Conservation (phyloP, 208 protist genomes). For the Histomonas meleagridis region DNA sequence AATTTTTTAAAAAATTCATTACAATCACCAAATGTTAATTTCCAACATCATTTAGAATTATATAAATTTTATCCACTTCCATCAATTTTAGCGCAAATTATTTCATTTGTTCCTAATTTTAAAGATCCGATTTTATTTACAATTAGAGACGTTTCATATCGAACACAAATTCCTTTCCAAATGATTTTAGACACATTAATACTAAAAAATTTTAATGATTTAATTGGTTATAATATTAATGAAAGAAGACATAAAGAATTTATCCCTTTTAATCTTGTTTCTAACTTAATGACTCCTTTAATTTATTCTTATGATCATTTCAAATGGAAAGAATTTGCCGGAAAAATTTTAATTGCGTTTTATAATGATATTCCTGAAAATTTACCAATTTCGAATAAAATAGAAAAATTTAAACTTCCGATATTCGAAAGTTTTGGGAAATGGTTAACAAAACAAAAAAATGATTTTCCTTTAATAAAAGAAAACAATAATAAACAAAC, state of each 20-base stretch:
- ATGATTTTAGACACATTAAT: background rate
- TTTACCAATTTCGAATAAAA: background rate
- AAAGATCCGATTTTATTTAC: background rate
- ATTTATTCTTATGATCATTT: background rate
- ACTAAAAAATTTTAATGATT: background rate
- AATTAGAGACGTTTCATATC: background rate
- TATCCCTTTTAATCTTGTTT: background rate
- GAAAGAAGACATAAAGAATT: constrained; percentile 5
- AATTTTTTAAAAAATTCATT: background rate
- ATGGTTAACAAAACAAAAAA: background rate
- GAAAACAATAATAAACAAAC: too few relatives aligned
- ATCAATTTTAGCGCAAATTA: background rate
- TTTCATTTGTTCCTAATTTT: background rate
- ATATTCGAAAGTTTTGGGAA: background rate
- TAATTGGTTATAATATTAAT: background rate
- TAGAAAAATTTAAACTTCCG: background rate
- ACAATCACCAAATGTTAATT: background rate
- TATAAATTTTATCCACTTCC: background rate
- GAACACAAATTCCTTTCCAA: background rate
- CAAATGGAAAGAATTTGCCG: background rate
- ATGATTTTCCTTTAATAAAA: background rate
- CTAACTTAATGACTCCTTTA: background rate
- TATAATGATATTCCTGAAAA: background rate
- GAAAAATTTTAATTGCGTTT: constrained; percentile 1
- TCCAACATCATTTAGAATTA: background rate